phyloP scores from a whole-genome alignment of 2,329 filamentous ascomycete species.

The Daldinia sp. region DNA sequence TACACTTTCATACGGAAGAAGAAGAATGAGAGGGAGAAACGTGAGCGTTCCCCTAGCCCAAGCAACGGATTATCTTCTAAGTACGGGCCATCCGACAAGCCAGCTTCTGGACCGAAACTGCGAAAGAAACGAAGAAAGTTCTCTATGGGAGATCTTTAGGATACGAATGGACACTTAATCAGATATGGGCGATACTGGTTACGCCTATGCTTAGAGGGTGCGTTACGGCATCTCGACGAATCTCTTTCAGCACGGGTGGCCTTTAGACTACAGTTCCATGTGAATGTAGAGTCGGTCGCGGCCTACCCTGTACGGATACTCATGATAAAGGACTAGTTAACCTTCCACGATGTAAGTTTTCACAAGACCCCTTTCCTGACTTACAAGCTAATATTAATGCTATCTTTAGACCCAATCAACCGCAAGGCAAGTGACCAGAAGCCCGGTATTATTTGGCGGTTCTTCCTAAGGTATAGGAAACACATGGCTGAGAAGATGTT shows the following conservation, averaged over 20 bases:
- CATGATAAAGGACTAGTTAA: background rate
- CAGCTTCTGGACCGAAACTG: background rate
- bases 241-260: background rate
- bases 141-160: constrained; percentile 16
- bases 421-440: background rate
- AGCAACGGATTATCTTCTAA: background rate
- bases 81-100: background rate
- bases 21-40: background rate
- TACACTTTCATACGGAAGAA: constrained; percentile 14
- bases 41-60: background rate
- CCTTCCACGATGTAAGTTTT: background rate
- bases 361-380: background rate
- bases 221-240: background rate
- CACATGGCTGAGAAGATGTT: background rate
- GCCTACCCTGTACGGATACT: background rate
- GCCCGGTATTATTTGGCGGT: background rate
- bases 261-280: background rate
- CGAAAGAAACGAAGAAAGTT: constrained; percentile 21
- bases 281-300: background rate
- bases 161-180: background rate
- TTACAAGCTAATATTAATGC: background rate
- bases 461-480: background rate
- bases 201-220: background rate
- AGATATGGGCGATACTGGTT: no score
- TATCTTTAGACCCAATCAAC: background rate